These are phyloP conservation scores for Ceratocystis destructans DNA, from an alignment of 2,329 filamentous ascomycete species.

Conservation along the genomic window DNA sequence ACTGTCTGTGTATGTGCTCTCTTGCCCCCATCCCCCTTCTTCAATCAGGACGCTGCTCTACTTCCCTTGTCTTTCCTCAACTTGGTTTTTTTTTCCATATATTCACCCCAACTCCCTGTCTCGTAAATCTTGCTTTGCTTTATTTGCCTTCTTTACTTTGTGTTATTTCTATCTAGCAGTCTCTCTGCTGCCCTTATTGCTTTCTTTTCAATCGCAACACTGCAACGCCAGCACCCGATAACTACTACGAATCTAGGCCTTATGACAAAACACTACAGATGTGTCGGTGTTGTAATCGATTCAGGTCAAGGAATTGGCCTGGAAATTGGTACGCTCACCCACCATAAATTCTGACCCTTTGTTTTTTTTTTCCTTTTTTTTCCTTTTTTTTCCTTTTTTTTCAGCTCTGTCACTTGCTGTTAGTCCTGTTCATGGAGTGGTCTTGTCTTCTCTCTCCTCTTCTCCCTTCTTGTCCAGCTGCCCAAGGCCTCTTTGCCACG, in stretches of 20 bases:
- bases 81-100: background rate
- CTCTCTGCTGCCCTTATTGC: background rate
- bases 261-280: background rate
- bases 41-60: background rate
- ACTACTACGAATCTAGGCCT: background rate
- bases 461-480: background rate
- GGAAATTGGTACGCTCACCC: background rate
- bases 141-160: background rate
- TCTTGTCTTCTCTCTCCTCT: background rate
- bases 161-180: background rate
- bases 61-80: background rate
- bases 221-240: background rate
- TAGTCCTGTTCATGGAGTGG: background rate
- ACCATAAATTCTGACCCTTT: background rate
- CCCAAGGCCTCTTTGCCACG: background rate
- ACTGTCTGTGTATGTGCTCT: background rate
- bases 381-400: background rate
- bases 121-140: background rate
- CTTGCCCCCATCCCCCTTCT: background rate
- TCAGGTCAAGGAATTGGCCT: constrained; percentile 5
- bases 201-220: background rate
- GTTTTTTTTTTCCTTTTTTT: background rate
- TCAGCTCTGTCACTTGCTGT: background rate
- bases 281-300: constrained; percentile 8
- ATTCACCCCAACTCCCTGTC: background rate